Percentiles rank a stretch among this genome's conserved stretches.
Conservation (phyloP, 106 monocot species). For the Apostasia shenzhenica region DNA sequence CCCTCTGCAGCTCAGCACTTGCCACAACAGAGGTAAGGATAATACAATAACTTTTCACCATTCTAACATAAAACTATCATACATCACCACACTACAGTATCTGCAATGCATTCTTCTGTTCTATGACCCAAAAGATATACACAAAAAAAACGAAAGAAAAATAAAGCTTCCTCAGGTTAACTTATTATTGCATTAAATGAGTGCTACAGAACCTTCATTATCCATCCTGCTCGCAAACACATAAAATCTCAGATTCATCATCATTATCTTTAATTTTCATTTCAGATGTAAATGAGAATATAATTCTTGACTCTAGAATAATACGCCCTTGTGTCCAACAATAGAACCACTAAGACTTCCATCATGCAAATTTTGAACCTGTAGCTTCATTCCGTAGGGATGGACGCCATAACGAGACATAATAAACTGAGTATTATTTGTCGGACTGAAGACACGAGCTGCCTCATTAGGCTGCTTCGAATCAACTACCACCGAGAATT, state of each 20-base stretch:
- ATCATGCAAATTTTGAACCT: conserved; percentile 10
- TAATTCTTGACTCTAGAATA: conserved; percentile 3
- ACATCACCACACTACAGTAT: background rate
- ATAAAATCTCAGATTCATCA: background rate
- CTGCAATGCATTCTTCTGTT: background rate
- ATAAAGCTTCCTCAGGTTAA: background rate
- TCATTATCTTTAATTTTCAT: background rate
- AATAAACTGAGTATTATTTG: conserved; percentile 11
- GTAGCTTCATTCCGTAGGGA: conserved; percentile 17
- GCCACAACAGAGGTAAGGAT: no score
- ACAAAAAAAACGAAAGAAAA: background rate
- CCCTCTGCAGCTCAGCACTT: no score
- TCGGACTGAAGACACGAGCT: conserved; percentile 4
- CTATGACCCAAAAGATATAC: background rate
- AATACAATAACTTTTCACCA: no score
- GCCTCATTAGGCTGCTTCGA: conserved; percentile 18
- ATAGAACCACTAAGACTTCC: conserved; percentile 7
- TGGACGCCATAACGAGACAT: conserved; percentile 13
- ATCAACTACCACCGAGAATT: conserved; percentile 19
- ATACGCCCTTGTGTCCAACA: conserved; percentile 5
- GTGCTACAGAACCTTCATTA: background rate
- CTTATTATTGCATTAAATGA: background rate
- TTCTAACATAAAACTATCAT: background rate
- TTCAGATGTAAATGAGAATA: background rate
- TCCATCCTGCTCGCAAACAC: background rate